Evolutionary conservation across 2,329 filamentous ascomycete species (phyloP).

Genomic region (Beauveria asiatica): DNA sequence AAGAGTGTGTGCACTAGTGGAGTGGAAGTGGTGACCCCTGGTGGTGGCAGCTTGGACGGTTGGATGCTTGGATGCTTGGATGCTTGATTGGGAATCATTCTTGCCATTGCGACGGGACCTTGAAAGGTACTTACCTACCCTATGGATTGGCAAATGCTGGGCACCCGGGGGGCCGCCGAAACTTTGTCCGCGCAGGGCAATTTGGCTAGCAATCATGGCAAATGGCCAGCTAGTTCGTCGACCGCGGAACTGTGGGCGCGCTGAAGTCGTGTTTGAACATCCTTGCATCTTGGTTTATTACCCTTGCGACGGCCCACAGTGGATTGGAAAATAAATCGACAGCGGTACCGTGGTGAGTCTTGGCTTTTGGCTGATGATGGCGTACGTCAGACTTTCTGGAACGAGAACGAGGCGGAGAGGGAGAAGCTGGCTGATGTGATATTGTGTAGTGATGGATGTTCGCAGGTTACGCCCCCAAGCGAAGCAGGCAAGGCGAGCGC

Average conservation of each 20-base stretch:
- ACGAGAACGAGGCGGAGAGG: background rate
- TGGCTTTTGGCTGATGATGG: constrained; percentile 5
- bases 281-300: background rate
- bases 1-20: background rate
- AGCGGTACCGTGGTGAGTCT: background rate
- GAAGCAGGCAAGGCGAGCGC: constrained; percentile 1
- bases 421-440: constrained; percentile 8
- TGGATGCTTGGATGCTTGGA: background rate
- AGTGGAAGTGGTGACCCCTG: background rate
- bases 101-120: background rate
- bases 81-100: background rate
- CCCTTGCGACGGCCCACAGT: constrained; percentile 5
- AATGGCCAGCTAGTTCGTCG: background rate
- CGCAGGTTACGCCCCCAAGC: background rate
- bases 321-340: background rate
- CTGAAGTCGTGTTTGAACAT: constrained; percentile 2
- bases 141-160: background rate
- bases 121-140: background rate
- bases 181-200: background rate
- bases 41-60: background rate
- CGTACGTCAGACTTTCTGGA: background rate
- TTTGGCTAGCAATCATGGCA: background rate
- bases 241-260: background rate
- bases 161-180: background rate
- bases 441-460: background rate